phyloP scores from a whole-genome alignment of 2,329 filamentous ascomycete species.

The Monosporascus sp. region DNA sequence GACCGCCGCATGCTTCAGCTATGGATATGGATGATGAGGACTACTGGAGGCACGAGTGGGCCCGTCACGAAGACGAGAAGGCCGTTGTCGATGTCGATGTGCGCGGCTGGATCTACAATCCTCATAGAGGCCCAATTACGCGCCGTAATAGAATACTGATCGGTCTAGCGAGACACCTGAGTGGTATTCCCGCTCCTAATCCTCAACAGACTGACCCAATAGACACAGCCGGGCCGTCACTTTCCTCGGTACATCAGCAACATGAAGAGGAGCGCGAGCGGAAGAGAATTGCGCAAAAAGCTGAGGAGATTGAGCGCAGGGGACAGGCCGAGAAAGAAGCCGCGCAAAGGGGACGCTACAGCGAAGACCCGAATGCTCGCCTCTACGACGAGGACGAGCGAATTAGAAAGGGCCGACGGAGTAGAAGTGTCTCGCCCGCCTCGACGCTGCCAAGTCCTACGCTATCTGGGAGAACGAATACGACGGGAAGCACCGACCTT shows the following conservation, averaged over 20 bases:
- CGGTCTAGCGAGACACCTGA: constrained; percentile 79
- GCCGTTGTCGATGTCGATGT: constrained; percentile 92
- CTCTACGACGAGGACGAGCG: constrained; percentile 37
- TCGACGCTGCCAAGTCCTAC: constrained; percentile 40
- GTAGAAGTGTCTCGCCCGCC: constrained; percentile 9
- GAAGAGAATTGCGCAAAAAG: constrained; percentile 68
- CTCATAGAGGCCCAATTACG: constrained; percentile 77
- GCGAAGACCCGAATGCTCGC: constrained; percentile 47
- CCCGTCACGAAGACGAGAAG: constrained; percentile 72
- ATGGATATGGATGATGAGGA: constrained; percentile 54
- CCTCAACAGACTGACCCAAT: constrained; percentile 27
- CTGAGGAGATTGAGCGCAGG: constrained; percentile 66
- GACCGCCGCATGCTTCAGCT: constrained; percentile 34
- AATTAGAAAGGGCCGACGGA: constrained; percentile 25
- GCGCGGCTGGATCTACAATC: constrained; percentile 89
- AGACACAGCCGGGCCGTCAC: constrained; percentile 16
- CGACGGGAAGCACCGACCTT: constrained; percentile 47
- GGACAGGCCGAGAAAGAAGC: constrained; percentile 67
- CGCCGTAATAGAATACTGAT: constrained; percentile 83
- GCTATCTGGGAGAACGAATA: constrained; percentile 30
- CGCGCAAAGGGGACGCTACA: constrained; percentile 68
- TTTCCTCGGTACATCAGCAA: constrained; percentile 29
- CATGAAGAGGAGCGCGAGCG: constrained; percentile 48
- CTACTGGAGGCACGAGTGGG: constrained; percentile 75
- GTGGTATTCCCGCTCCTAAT: constrained; percentile 71